These are phyloP conservation scores for Hymenoscyphus fraxineus DNA, from an alignment of 2,329 filamentous ascomycete genomes.

Conservation along the genomic window DNA sequence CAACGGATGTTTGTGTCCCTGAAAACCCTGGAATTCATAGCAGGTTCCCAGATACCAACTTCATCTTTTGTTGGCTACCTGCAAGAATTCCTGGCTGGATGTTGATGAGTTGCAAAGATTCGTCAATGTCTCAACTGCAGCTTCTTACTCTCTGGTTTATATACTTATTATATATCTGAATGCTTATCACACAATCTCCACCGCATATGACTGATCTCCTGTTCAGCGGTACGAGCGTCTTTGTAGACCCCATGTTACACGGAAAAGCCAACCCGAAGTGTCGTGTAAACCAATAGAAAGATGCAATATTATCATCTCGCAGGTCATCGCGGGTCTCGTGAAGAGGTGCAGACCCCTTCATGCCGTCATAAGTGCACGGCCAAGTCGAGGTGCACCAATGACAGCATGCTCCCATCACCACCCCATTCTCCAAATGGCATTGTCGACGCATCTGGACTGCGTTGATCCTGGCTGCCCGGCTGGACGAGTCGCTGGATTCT, in stretches of 20 bases:
- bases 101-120: too few species aligned
- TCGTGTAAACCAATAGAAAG: neutral
- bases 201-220: neutral
- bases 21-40: too few species aligned
- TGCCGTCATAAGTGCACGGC: neutral
- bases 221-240: conserved; percentile 3
- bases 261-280: neutral
- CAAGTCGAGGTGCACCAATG: neutral
- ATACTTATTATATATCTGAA: neutral
- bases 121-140: too few species aligned
- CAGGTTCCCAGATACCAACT: too few species aligned
- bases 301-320: neutral
- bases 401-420: neutral
- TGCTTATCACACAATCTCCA: neutral
- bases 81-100: too few species aligned
- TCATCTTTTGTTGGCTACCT: too few species aligned
- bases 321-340: conserved; percentile 5
- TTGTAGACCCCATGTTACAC: neutral
- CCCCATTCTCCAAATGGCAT: conserved; percentile 1
- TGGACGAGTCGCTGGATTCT: neutral
- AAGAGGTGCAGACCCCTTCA: conserved; percentile 3
- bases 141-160: too few species aligned
- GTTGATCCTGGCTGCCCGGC: neutral
- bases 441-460: neutral
- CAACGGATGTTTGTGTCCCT: too few species aligned